A percentile compares a stretch with the other conserved stretches of the same genome.
phyloP scores from a whole-genome alignment of 1,284 basidiomycete species.

The Meira miltonrushii region DNA sequence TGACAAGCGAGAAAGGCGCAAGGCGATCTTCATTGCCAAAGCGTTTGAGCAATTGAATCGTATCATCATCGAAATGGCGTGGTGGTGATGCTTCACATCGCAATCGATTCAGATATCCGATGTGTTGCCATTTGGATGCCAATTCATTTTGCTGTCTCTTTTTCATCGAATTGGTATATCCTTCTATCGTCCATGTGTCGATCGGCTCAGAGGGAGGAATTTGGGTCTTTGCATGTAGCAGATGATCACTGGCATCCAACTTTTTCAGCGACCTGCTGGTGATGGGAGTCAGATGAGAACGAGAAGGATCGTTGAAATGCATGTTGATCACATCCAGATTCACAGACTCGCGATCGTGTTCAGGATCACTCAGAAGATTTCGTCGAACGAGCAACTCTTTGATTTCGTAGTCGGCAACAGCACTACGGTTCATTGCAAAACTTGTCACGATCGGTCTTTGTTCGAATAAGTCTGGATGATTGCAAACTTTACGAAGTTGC shows the following conservation, averaged over 20 bases:
- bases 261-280: conserved; percentile 60
- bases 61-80: conserved; percentile 62
- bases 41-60: conserved; percentile 22
- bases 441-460: conserved; percentile 88
- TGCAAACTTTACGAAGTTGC: conserved; percentile 74
- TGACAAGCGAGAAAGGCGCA: conserved; percentile 55
- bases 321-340: conserved; percentile 67
- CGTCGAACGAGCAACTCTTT: conserved; percentile 78
- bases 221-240: conserved; percentile 56
- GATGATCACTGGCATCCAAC: conserved; percentile 69
- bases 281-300: conserved; percentile 57
- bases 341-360: conserved; percentile 57
- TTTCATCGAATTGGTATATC: conserved; percentile 63
- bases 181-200: conserved; percentile 70
- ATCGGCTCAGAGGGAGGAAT: conserved; percentile 56
- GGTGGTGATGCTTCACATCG: conserved; percentile 59
- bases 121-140: conserved; percentile 65
- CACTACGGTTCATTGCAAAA: conserved; percentile 77
- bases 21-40: conserved; percentile 17
- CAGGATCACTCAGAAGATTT: conserved; percentile 57
- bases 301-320: conserved; percentile 58
- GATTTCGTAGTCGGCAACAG: conserved; percentile 78
- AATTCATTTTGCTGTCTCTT: conserved; percentile 61
- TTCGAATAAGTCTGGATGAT: conserved; percentile 93
- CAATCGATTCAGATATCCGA: conserved; percentile 70